phyloP scores from a whole-genome alignment of 805 yeast species.

The Clavispora vitiphila region DNA sequence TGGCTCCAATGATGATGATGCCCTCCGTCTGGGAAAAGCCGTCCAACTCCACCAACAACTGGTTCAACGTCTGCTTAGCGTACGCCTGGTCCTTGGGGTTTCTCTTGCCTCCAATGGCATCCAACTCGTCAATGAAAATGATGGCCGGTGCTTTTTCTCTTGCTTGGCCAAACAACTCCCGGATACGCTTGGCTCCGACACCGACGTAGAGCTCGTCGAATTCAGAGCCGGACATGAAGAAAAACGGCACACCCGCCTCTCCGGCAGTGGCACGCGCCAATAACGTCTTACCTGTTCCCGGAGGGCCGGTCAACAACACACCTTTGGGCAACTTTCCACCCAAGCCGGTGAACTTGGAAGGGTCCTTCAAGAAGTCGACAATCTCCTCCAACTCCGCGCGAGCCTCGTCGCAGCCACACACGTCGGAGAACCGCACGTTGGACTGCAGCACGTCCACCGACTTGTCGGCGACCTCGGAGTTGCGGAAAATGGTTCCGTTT shows the following conservation, averaged over 20 bases:
- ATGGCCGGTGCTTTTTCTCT: constrained; percentile 95
- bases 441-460: constrained; percentile 80
- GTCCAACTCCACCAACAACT: constrained; percentile 90
- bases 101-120: constrained; percentile 97
- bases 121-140: constrained; percentile 94
- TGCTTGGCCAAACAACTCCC: constrained; percentile 91
- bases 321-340: constrained; percentile 99
- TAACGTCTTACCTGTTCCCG: constrained; percentile 97
- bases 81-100: constrained; percentile 97
- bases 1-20: constrained; percentile 94
- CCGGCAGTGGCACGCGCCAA: constrained; percentile 98
- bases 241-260: constrained; percentile 98
- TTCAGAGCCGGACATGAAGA: constrained; percentile 97
- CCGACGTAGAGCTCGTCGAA: constrained; percentile 98
- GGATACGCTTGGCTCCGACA: constrained; percentile 96
- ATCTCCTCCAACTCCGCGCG: constrained; percentile 95
- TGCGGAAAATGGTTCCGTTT: constrained; percentile 73
- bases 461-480: constrained; percentile 67
- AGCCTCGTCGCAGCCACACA: constrained; percentile 98
- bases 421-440: constrained; percentile 85
- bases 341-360: constrained; percentile 89
- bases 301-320: constrained; percentile 94
- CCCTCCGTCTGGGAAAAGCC: constrained; percentile 92
- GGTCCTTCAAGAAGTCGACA: constrained; percentile 96
- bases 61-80: constrained; percentile 95